Conservation (phyloP, 2,329 filamentous ascomycete genomes). For the Periconia sp. region DNA sequence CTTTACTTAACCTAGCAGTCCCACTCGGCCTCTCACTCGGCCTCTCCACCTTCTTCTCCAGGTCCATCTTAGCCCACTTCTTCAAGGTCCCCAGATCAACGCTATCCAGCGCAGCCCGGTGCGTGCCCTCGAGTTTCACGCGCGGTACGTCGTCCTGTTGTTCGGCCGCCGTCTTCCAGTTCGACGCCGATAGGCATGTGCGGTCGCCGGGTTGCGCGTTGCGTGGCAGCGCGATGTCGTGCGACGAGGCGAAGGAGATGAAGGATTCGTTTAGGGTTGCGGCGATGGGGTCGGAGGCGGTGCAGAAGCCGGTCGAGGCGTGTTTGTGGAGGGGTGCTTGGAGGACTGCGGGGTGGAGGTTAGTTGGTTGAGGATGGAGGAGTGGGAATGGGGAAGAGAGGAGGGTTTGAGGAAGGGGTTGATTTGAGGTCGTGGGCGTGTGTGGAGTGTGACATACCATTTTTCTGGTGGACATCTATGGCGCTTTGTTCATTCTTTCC, state of each 20-base stretch:
- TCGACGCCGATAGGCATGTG: not conserved
- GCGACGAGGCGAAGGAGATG: constrained; percentile 10
- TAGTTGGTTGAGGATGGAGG: not conserved
- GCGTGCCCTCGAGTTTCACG: constrained; percentile 11
- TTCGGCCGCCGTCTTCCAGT: not conserved
- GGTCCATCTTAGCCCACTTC: not conserved
- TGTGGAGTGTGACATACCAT: constrained; percentile 5
- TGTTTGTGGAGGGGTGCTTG: constrained; percentile 6
- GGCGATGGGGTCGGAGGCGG: constrained; percentile 11
- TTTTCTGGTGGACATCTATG: constrained; percentile 5
- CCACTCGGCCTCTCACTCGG: not conserved
- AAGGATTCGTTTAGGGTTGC: constrained; percentile 9
- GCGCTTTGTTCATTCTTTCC: constrained; percentile 2
- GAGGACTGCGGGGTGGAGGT: not conserved
- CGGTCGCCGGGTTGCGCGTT: not conserved
- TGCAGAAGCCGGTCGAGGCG: constrained; percentile 10
- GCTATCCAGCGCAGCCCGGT: constrained; percentile 8
- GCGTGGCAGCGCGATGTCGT: not conserved
- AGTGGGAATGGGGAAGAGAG: not conserved
- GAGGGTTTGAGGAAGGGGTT: not conserved
- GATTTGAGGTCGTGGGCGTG: not conserved
- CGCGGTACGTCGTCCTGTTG: not conserved
- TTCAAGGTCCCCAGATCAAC: constrained; percentile 1
- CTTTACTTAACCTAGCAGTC: not conserved
- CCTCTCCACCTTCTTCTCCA: constrained; percentile 4